Conservation (phyloP, 768 basidiomycete species). For the Zangia roseola region DNA sequence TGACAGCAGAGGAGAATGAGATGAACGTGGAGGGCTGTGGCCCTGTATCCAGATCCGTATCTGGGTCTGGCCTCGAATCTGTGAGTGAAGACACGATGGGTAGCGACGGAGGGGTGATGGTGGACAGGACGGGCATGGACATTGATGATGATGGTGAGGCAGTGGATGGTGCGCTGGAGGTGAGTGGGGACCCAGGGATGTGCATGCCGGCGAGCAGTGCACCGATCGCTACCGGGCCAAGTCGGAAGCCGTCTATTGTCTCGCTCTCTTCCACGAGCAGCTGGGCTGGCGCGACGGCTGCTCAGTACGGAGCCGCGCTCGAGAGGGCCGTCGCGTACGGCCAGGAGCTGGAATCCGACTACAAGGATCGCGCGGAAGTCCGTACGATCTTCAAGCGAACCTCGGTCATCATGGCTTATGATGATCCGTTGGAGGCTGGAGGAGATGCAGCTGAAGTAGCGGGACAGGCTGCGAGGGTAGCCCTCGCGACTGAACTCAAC, state of each 20-base stretch:
- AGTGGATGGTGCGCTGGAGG: slow-evolving; percentile 31
- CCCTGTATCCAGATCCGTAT: slow-evolving; percentile 23
- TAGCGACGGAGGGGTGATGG: slow-evolving; percentile 44
- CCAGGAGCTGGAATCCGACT: slow-evolving; percentile 65
- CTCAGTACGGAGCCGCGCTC: slow-evolving; percentile 56
- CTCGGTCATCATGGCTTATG: slow-evolving; percentile 77
- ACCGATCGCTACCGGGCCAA: slow-evolving; percentile 32
- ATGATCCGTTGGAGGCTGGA: slow-evolving; percentile 66
- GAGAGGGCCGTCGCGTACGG: slow-evolving; percentile 73
- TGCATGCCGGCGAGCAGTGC: slow-evolving; percentile 16
- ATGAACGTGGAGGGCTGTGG: slow-evolving; percentile 29
- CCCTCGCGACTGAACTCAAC: slow-evolving; percentile 76
- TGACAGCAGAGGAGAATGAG: slow-evolving; percentile 42
- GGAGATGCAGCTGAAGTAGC: slow-evolving; percentile 67
- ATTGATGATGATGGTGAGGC: slow-evolving; percentile 33
- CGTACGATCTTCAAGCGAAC: slow-evolving; percentile 68
- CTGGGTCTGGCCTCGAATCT: slow-evolving; percentile 26
- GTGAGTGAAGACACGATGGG: slow-evolving; percentile 34
- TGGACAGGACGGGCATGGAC: slow-evolving; percentile 60
- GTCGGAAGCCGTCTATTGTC: slow-evolving; percentile 28
- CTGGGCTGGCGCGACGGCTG: slow-evolving; percentile 25
- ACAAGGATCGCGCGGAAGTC: slow-evolving; percentile 63
- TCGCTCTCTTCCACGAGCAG: slow-evolving; percentile 26
- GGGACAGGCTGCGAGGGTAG: slow-evolving; percentile 61
- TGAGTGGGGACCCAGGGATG: slow-evolving; percentile 10